phyloP scores from a whole-genome alignment of 2,329 filamentous ascomycete species.

The Triangularia verruculosa region DNA sequence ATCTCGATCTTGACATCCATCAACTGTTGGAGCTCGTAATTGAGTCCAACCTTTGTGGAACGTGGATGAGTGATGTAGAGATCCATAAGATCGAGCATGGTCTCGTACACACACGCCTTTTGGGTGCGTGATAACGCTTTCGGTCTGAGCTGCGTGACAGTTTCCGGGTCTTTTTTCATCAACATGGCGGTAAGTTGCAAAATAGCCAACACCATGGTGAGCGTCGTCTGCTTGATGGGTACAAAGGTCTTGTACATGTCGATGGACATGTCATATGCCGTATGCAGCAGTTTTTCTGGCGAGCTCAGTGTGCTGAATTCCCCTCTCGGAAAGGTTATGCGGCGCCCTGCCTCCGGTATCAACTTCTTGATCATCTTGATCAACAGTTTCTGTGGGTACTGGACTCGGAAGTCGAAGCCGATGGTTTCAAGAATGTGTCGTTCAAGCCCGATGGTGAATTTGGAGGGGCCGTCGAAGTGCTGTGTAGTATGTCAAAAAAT shows the following conservation, averaged over 20 bases:
- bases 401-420: constrained; percentile 88
- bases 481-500: background rate
- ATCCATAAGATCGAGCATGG: constrained; percentile 84
- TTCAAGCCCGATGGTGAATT: constrained; percentile 84
- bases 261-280: constrained; percentile 77
- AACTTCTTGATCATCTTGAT: constrained; percentile 71
- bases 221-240: constrained; percentile 82
- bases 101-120: constrained; percentile 61
- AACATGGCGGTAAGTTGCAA: constrained; percentile 77
- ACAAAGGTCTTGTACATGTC: constrained; percentile 93
- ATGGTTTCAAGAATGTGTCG: constrained; percentile 89
- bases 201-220: constrained; percentile 79
- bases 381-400: constrained; percentile 81
- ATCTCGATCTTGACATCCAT: constrained; percentile 83
- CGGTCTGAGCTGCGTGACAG: constrained; percentile 48
- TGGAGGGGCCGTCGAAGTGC: constrained; percentile 76
- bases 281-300: constrained; percentile 51
- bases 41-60: constrained; percentile 68
- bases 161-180: constrained; percentile 52
- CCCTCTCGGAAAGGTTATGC: constrained; percentile 23
- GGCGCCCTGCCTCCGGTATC: constrained; percentile 35
- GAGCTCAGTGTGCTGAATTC: constrained; percentile 40
- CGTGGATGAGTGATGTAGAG: constrained; percentile 83
- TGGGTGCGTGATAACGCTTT: constrained; percentile 46
- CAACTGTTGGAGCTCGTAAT: constrained; percentile 72